Evolutionary conservation across 495 filamentous ascomycete genomes (phyloP), one percentile per base, ranked within the genome.

Genomic region (Cetradonia linearis): DNA sequence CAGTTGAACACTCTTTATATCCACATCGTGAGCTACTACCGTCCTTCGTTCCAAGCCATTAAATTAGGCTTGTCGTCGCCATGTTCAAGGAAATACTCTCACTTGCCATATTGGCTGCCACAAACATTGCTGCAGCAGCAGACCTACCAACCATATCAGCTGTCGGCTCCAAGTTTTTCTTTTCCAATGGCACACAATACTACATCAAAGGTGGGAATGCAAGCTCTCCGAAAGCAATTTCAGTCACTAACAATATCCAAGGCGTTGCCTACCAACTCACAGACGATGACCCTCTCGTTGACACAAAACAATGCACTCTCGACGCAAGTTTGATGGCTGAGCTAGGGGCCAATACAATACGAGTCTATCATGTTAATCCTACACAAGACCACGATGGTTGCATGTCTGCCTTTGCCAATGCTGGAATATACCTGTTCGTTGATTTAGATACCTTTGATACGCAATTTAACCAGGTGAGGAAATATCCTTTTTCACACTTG

Each of bases 381-480:
- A 67, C 68, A 20, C 79, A 66, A 31, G 77, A 92, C 65, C 89
- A 95, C 71, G 71, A 78, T 59, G 86, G 78, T 33, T 89, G 86
- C 71, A 88, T 89, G 85, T 73, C 70, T 14, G 82, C 78, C 16
- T 83, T 89, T 69, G 79, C 77, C 23, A 76, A 84, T 64, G 81
- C 78, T 28, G 86, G 89, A 31, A 93, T 95, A 68, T 91, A 94
- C 67, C 68, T 87, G 49, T 83, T 88, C 66, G 78, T 93, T 33
- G 90, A 95, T 72, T 75, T 95, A 62, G 90, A 94, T 66, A 91
- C 86, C 40, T 92, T 93, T 68, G 74, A 78, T 59, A 91, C 88
- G 1, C 81, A 86, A 63, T 91, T 94, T 66, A 71, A 84, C 49
- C 86, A 86, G 66, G 86, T 87, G 70, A 59, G 82, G 68, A 13